These are phyloP conservation scores for Cyclotella distinguenda DNA, from an alignment of 108 stramenopile genomes.

Conservation along the genomic window DNA sequence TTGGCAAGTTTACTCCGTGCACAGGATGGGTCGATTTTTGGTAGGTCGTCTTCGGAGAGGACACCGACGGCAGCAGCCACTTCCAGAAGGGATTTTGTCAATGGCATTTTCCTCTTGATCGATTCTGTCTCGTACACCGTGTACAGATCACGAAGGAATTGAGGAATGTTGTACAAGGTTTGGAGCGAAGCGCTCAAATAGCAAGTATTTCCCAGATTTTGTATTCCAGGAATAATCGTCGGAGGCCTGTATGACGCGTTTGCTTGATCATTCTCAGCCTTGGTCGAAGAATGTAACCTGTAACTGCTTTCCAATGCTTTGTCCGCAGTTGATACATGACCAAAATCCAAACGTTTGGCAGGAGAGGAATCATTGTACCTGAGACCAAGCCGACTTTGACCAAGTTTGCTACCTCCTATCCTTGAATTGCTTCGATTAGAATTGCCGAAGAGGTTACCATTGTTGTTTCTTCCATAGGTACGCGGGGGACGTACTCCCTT, in stretches of 20 bases:
- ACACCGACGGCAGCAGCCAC: conserved; percentile 42
- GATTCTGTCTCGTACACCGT: conserved; percentile 8
- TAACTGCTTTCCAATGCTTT: conserved; percentile 9
- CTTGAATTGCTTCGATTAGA: neutral
- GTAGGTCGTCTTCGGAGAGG: conserved; percentile 10
- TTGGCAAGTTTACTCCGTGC: conserved; percentile 16
- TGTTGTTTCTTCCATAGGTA: neutral
- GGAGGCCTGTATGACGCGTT: neutral
- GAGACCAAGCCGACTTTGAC: neutral
- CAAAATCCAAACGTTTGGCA: conserved; percentile 18
- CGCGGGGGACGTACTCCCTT: neutral
- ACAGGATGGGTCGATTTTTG: conserved; percentile 9
- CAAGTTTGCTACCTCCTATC: conserved; percentile 1
- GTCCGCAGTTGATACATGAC: conserved; percentile 16
- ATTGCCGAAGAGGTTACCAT: neutral
- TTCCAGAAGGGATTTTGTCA: conserved; percentile 38
- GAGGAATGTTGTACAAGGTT: conserved; percentile 57
- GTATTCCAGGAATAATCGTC: conserved; percentile 37
- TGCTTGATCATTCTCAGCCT: neutral
- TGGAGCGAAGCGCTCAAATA: conserved; percentile 81
- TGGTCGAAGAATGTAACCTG: neutral
- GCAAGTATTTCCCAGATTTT: conserved; percentile 85
- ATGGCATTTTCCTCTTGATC: conserved; percentile 28
- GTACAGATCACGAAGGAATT: conserved; percentile 40
- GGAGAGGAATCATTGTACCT: neutral